Evolutionary conservation across 768 basidiomycete species (phyloP).

Genomic region (Daedalea quercina): DNA sequence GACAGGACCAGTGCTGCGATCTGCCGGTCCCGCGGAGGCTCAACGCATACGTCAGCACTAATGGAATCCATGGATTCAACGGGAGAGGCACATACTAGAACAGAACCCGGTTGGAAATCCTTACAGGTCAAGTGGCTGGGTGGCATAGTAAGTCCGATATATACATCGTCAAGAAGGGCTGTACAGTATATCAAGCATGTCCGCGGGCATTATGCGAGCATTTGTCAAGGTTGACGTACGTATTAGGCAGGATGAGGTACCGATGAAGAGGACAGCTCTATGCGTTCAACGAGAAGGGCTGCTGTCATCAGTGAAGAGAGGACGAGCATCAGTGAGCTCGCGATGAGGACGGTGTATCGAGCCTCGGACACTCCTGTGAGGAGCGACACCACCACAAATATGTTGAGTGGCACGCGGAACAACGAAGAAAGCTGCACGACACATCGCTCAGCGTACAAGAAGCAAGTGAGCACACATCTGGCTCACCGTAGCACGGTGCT

Average conservation of each 20-base stretch:
- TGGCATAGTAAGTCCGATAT: no score
- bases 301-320: conserved; percentile 56
- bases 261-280: background rate
- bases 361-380: conserved; percentile 65
- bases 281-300: background rate
- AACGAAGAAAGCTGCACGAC: conserved; percentile 50
- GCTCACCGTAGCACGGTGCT: conserved; percentile 67
- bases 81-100: no score
- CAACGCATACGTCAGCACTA: no score
- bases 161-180: no score
- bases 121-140: no score
- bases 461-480: background rate
- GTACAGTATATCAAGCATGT: no score
- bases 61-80: no score
- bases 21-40: no score
- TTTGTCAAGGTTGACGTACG: background rate
- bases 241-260: conserved; percentile 1
- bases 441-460: background rate
- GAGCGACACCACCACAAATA: conserved; percentile 65
- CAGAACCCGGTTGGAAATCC: no score
- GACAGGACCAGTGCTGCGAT: no score
- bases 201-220: no score
- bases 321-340: conserved; percentile 48
- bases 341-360: conserved; percentile 51
- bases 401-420: conserved; percentile 69